These are phyloP conservation scores for Kalaharituber pfeilii DNA, from an alignment of 2,329 filamentous ascomycete genomes.

Conservation along the genomic window DNA sequence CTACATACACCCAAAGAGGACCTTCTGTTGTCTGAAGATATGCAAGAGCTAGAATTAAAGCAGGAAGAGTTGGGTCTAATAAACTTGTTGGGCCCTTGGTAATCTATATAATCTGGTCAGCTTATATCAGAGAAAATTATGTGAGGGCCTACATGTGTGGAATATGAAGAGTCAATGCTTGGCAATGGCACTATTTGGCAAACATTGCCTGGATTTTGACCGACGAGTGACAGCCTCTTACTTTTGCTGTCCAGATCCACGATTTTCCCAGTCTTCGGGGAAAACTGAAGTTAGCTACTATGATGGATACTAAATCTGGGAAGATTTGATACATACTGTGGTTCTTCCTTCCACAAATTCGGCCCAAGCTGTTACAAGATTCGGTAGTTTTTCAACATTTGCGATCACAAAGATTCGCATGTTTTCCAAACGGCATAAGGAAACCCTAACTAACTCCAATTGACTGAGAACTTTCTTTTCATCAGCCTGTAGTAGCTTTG, in stretches of 20 bases:
- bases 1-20: conserved; percentile 54
- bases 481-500: conserved; percentile 60
- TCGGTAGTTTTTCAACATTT: conserved; percentile 53
- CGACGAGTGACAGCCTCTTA: conserved; percentile 57
- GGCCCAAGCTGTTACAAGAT: conserved; percentile 68
- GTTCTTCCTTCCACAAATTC: conserved; percentile 33
- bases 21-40: conserved; percentile 91
- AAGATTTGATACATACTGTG: conserved; percentile 7
- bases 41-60: conserved; percentile 70
- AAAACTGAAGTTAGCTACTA: background rate
- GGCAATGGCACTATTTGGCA: conserved; percentile 77
- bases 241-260: conserved; percentile 26
- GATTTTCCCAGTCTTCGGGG: conserved; percentile 10
- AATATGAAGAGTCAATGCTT: conserved; percentile 81
- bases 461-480: conserved; percentile 57
- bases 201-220: conserved; percentile 54
- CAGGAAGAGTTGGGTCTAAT: conserved; percentile 58
- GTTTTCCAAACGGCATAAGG: conserved; percentile 69
- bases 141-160: conserved; percentile 41
- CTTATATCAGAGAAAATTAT: background rate
- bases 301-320: no score
- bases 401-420: conserved; percentile 71
- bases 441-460: conserved; percentile 57
- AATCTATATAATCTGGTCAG: background rate
- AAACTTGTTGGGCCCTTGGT: conserved; percentile 58